A percentile compares a stretch with the other conserved stretches of the same genome.
phyloP scores from a whole-genome alignment of 2,329 filamentous ascomycete species.

The Stenocarpella maydis region DNA sequence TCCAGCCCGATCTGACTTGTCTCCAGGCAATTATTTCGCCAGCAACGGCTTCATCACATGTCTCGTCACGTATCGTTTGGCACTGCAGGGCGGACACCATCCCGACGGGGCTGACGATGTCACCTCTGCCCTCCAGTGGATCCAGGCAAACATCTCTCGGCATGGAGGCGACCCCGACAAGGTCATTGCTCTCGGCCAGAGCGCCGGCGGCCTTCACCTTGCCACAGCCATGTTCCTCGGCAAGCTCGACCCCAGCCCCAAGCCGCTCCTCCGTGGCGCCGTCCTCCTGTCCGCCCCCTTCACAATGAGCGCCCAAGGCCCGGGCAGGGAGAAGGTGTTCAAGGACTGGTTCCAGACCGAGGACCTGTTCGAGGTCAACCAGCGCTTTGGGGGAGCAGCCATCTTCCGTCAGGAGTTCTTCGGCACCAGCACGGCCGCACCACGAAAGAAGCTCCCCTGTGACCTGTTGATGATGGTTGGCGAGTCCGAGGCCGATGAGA shows the following conservation, averaged over 20 bases:
- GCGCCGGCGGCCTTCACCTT: conserved; percentile 36
- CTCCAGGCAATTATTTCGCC: conserved; percentile 39
- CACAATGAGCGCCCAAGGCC: conserved; percentile 1
- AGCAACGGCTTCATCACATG: conserved; percentile 41
- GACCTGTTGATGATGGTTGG: conserved; percentile 34
- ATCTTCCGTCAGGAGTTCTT: conserved; percentile 30
- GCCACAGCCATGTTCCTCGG: conserved; percentile 34
- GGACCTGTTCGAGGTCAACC: conserved; percentile 25
- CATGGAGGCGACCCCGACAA: conserved; percentile 37
- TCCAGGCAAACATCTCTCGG: conserved; percentile 36
- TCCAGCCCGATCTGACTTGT: neutral
- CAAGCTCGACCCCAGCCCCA: conserved; percentile 30
- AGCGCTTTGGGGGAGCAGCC: conserved; percentile 21
- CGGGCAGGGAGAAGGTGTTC: neutral
- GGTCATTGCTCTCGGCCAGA: conserved; percentile 37
- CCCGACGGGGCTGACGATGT: conserved; percentile 37
- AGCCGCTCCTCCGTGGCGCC: conserved; percentile 25
- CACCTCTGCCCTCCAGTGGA: conserved; percentile 34
- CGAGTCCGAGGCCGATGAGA: conserved; percentile 36
- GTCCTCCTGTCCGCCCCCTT: conserved; percentile 35
- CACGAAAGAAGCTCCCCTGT: conserved; percentile 17
- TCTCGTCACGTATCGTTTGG: conserved; percentile 39
- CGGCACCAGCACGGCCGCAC: neutral
- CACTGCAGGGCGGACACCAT: conserved; percentile 36
- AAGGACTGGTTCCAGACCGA: conserved; percentile 29